These are phyloP conservation scores for Decorospora gaudefroyi DNA, from an alignment of 2,329 filamentous ascomycete genomes.

Conservation along the genomic window DNA sequence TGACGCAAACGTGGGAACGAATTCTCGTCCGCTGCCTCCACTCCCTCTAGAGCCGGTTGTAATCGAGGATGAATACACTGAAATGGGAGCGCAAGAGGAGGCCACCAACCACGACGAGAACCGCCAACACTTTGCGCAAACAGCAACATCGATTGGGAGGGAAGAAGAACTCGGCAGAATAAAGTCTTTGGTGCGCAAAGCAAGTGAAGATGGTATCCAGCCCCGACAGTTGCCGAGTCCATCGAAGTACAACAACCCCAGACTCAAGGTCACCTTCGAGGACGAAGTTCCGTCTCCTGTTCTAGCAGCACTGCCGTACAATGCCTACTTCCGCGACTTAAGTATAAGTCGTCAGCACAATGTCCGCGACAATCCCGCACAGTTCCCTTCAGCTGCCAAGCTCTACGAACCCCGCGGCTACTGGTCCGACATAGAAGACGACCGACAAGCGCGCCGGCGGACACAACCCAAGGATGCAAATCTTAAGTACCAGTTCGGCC, in stretches of 20 bases:
- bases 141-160: no score
- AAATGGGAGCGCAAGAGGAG: neutral
- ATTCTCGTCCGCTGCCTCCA: slow-evolving; percentile 17
- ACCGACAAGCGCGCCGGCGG: neutral
- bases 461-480: slow-evolving; percentile 18
- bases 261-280: neutral
- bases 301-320: neutral
- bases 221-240: neutral
- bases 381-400: slow-evolving; percentile 2
- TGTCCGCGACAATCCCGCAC: neutral
- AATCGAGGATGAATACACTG: neutral
- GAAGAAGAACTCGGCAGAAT: no score
- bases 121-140: neutral
- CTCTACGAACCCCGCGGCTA: slow-evolving; percentile 5
- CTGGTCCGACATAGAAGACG: slow-evolving; percentile 3
- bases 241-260: neutral
- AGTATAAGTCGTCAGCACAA: neutral
- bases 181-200: neutral
- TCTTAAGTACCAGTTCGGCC: slow-evolving; percentile 15
- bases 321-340: neutral
- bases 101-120: neutral
- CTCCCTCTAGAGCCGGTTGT: slow-evolving; percentile 14
- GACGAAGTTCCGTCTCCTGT: neutral
- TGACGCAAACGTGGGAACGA: neutral
- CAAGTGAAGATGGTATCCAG: neutral